Evolutionary conservation across 345 rosid genomes (phyloP), one percentile per base, ranked within the genome.

Genomic region (Erysimum cheiranthoides): DNA sequence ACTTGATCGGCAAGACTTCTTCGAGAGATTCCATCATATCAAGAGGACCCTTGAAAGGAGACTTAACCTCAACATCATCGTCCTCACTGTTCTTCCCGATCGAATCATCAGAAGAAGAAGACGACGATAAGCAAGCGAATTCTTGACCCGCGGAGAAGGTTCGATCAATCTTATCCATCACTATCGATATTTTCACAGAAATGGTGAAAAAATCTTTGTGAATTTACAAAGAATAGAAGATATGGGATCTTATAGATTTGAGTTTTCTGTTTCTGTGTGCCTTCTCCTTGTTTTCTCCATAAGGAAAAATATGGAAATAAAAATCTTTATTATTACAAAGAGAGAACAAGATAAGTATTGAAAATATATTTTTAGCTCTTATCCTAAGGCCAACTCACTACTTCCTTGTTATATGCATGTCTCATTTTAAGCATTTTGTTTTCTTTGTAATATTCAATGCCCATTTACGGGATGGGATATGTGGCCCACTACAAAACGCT

Each of bases 1-100:
- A 88, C 91, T 86, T 85, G 31, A 82, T 66, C 1, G 93, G 89
- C 71, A 87, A 74, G 53, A 65, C 87, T 68, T 87, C 83, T 70
- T 89, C 87, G 4, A 89, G 79, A 13, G 86, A 80, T 3, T 87
- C 78, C 90, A 86, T 83, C 80, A 78, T 81, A 14, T 81, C 84
- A 60, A 86, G 74, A 25, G 86, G 79, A 7, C 86, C 82, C 35
- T 86, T 84, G 59, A 77, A 85, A 25, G 79, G 64, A 68, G 92
- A 87, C 80, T 89, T 84, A 8, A 78, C 85, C 75, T 87, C 94
- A 74, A 73, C 12, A 52, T 75, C 36, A 21, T 79, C 75, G 3
- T 76, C 90, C 2, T 76, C 88, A 62, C 90, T 89, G 32, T 82
- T 79, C 54, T 73, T 80, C 39, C 95, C 85, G 53, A 89, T 85